These are phyloP conservation scores for Skeletonema marinoi DNA, from an alignment of 108 stramenopile species.

Conservation along the genomic window DNA sequence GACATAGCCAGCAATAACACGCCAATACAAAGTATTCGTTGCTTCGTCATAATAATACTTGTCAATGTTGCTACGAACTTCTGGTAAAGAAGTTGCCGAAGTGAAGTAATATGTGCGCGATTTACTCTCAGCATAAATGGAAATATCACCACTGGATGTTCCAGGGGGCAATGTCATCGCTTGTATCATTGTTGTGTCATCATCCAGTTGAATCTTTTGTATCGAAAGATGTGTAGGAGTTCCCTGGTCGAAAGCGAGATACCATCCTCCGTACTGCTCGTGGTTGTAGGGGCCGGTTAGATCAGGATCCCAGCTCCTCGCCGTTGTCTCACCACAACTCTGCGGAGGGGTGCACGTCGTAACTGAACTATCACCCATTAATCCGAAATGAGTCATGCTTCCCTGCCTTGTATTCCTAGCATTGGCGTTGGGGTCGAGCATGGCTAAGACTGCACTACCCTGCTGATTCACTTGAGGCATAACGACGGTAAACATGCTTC, in stretches of 20 bases:
- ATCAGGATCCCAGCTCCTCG: constrained; percentile 4
- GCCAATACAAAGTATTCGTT: too few species aligned
- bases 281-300: constrained; percentile 5
- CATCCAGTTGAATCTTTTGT: constrained; percentile 4
- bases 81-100: too few species aligned
- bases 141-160: too few species aligned
- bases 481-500: background rate
- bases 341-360: background rate
- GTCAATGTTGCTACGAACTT: too few species aligned
- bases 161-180: background rate
- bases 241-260: background rate
- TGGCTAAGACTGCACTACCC: constrained; percentile 1
- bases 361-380: background rate
- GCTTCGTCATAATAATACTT: too few species aligned
- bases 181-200: background rate
- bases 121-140: too few species aligned
- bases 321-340: background rate
- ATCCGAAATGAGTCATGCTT: constrained; percentile 2
- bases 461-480: background rate
- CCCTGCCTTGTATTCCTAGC: background rate
- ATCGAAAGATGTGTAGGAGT: constrained; percentile 1
- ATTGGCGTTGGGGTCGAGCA: constrained; percentile 1
- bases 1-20: too few species aligned
- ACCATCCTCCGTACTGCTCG: constrained; percentile 1
- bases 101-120: too few species aligned